phyloP scores from a whole-genome alignment of 441 rosid species.

The Corymbia citriodora region DNA sequence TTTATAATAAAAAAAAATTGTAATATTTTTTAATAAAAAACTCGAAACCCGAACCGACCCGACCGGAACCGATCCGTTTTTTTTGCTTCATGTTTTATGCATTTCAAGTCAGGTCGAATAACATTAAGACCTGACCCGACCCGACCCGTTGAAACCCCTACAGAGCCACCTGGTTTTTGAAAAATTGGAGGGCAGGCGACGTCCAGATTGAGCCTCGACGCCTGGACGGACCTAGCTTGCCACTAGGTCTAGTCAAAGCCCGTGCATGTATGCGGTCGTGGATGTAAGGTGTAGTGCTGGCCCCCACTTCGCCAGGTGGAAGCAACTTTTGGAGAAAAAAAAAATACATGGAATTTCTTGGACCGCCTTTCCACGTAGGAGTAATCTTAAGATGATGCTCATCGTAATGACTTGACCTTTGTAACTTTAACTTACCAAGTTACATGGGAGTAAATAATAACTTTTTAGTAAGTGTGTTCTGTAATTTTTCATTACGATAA shows the following conservation, averaged over 20 bases:
- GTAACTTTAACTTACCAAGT: background rate
- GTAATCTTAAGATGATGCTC: background rate
- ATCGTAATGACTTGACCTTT: background rate
- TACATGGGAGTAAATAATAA: background rate
- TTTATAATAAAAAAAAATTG: too few relatives aligned
- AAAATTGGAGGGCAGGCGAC: background rate
- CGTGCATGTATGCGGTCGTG: rapidly evolving
- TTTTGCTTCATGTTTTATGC: too few relatives aligned
- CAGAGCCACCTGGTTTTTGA: background rate
- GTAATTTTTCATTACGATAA: background rate
- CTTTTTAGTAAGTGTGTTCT: background rate
- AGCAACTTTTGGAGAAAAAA: background rate
- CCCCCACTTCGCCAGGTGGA: background rate
- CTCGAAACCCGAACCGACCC: too few relatives aligned
- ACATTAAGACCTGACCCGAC: too few relatives aligned
- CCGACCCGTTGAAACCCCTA: too few relatives aligned
- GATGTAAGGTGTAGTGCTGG: background rate
- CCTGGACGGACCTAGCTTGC: background rate
- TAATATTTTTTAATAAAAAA: too few relatives aligned
- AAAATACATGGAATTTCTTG: background rate
- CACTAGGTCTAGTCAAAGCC: background rate
- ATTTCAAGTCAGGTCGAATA: too few relatives aligned
- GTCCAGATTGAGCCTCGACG: background rate
- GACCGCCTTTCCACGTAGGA: rapidly evolving
- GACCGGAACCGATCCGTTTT: too few relatives aligned